These are phyloP conservation scores for Pestalotiopsis sp. DNA, from an alignment of 2,329 filamentous ascomycete species.

Conservation along the genomic window DNA sequence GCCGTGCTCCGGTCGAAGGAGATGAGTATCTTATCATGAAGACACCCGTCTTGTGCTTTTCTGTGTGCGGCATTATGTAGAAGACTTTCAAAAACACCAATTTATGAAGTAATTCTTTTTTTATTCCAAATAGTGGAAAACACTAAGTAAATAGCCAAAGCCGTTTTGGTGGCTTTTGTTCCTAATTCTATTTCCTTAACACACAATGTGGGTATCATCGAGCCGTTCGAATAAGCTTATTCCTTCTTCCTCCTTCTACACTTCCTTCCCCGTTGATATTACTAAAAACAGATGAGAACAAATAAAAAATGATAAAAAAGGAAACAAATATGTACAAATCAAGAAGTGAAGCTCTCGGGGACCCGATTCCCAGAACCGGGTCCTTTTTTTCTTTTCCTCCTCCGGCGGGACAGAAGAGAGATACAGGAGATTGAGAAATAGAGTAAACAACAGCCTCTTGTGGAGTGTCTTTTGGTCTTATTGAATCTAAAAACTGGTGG, in stretches of 20 bases:
- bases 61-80: too few species aligned
- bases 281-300: not conserved
- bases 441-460: not conserved
- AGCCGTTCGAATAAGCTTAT: not conserved
- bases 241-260: not conserved
- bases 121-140: not conserved
- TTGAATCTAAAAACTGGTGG: conserved; percentile 12
- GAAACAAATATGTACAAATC: conserved; percentile 3
- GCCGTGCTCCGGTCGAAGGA: too few species aligned
- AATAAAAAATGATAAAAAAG: not conserved
- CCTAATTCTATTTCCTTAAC: not conserved
- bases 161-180: not conserved
- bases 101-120: not conserved
- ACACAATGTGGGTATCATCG: not conserved
- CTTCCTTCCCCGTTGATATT: not conserved
- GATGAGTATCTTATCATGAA: too few species aligned
- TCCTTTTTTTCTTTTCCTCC: not conserved
- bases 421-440: not conserved
- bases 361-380: not conserved
- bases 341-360: not conserved
- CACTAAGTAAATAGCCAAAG: not conserved
- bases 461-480: not conserved
- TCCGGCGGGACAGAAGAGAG: not conserved
- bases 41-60: too few species aligned
- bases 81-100: too few species aligned